Base-by-base conservation (phyloP, 169 alveolate genomes). In the Eimeria zaria region DNA sequence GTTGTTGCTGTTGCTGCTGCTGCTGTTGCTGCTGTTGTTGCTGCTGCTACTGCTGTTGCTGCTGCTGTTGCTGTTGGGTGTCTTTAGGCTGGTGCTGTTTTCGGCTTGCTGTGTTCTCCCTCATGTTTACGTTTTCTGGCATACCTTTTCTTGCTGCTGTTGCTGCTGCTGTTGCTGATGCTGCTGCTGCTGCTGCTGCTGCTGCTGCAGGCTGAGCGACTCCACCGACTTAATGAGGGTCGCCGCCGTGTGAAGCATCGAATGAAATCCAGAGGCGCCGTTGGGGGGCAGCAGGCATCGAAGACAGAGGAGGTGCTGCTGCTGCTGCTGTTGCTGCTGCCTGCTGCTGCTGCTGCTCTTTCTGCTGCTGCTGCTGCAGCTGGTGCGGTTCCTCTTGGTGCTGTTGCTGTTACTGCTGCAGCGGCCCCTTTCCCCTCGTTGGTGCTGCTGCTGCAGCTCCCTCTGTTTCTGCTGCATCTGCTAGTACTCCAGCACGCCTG, bases 201-300 rank as follows among this genome's bases (percentile, higher is more conserved):
- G 24, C 60, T 76, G 62, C 36, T 76, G 51, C 88, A 76, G 88
- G 88, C 88, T 41, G 88, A 76, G 88, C 9, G 88, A 18, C 88
- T 76, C 62, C 88, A 76, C 27, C 88, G 88, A 3, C 88, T 76
- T n/a, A 76, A 76, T 44, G 88, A 76, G 33, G 88, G 88, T 2
- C 88, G 88, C 39, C 88, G 88, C 62, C 88, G 88, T 62, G 88
- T 76, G 18, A 76, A 76, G 30, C 51, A 76, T 44, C 88, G 88
- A 16, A 58, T 76, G 0, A 76, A 76, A 62, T 16, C 88, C 22
- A 58, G 88, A 39, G 51, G 88, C n/a, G 51, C 39, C 24, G 62
- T 16, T 58, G 88, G 88, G 36, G 88, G 62, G 24, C 44, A 4
- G 18, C 88, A 76, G 62, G 14, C 88, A 76, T 36, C 88, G 18